These are phyloP conservation scores for Datisca glomerata DNA, from an alignment of 306 rosid species.

Conservation along the genomic window DNA sequence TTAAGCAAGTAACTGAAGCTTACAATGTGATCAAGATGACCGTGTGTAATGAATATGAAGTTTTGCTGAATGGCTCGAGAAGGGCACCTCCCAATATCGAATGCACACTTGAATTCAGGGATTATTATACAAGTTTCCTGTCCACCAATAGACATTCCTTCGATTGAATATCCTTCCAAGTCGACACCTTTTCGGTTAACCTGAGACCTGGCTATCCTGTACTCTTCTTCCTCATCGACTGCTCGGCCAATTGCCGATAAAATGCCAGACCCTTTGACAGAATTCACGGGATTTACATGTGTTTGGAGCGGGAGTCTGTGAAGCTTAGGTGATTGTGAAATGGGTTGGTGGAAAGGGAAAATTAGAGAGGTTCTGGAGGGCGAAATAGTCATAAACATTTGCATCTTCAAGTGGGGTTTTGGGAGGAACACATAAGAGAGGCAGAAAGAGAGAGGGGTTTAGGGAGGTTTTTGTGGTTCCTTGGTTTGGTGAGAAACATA, in stretches of 20 bases:
- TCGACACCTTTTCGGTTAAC: slow-evolving; percentile 62
- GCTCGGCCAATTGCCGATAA: slow-evolving; percentile 63
- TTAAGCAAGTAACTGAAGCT: slow-evolving; percentile 15
- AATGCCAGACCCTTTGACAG: slow-evolving; percentile 43
- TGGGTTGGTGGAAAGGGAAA: slow-evolving; percentile 47
- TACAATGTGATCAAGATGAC: slow-evolving; percentile 98
- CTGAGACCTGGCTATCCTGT: slow-evolving; percentile 66
- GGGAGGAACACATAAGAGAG: too few species aligned
- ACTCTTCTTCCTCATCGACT: slow-evolving; percentile 70
- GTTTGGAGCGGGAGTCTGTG: slow-evolving; percentile 25
- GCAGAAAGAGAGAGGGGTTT: too few species aligned
- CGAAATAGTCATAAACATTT: slow-evolving; percentile 33
- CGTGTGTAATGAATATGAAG: slow-evolving; percentile 78
- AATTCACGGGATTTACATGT: slow-evolving; percentile 20
- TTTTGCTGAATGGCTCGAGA: slow-evolving; percentile 79
- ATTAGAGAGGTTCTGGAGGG: slow-evolving; percentile 35
- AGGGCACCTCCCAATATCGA: slow-evolving; percentile 87
- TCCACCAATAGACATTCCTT: slow-evolving; percentile 83
- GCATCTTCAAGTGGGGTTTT: too few species aligned
- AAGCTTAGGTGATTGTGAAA: slow-evolving; percentile 20
- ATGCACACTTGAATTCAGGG: slow-evolving; percentile 81
- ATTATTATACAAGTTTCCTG: slow-evolving; percentile 84
- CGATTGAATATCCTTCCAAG: slow-evolving; percentile 67
- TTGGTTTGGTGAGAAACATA: too few species aligned
- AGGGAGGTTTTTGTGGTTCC: too few species aligned